Base-by-base conservation (phyloP, 2,329 filamentous ascomycete genomes). In the Chrysoporthe cubensis region DNA sequence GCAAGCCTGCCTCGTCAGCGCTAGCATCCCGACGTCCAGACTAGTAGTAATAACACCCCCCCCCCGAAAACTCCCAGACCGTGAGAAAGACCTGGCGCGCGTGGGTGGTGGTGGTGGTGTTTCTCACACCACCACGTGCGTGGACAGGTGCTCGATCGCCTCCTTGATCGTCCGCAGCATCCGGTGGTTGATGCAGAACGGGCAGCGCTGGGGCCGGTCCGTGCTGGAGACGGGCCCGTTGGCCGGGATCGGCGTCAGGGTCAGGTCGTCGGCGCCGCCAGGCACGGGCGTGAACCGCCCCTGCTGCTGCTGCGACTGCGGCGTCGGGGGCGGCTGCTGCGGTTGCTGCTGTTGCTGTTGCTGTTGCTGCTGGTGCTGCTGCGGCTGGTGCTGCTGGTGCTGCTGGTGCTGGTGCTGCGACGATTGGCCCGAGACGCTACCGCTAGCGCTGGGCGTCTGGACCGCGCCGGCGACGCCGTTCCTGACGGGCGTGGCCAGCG, bases 141-240 rank as follows among this genome's bases (percentile, higher is more conserved):
- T 88, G 13, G 86, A 86, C 81, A 89, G 80, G 73, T 89, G 87
- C 74, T 89, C 87, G 3, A 89, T 86, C 4, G 87, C 85, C 74
- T 89, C 87, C 75, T 87, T 88, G 58, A 88, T 86, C 1, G 82
- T 85, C 21, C 86, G 80, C 63, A 89, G 79, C 85, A 88, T 87
- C 6, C 87, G 81, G 72, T 87, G 84, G 71, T 88, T 89, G 46
- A 89, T 82, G 70, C 87, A 89, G 71, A 87, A 89, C 0, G 87
- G 87, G 71, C 87, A 89, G 21, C 86, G 80, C 40, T 87, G 75
- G 1, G 86, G 85, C 26, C 81, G 76, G 46, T 88, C 84, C 43
- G 80, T 78, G 6, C 77, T 76, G 4, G 82, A 79, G 40, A 84
- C 74, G 8, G 84, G 82, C 4, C 77, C 80, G 18, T 82, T 82